A percentile compares a stretch with the other conserved stretches of the same genome.
Conservation (phyloP, 1,284 basidiomycete genomes). For the Ceraceosorus guamensis region DNA sequence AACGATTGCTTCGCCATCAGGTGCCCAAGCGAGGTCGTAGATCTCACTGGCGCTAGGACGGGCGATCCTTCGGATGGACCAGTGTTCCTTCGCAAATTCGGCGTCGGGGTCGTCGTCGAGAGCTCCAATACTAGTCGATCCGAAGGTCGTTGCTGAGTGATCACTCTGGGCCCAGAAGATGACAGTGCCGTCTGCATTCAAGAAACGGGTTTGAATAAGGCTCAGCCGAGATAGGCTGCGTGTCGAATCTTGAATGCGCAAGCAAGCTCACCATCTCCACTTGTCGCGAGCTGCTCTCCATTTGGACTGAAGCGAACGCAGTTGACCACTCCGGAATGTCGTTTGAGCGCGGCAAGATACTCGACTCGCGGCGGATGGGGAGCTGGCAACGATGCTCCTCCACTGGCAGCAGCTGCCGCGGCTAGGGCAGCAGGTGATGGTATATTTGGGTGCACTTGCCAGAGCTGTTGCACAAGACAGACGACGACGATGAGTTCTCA, state of each 20-base stretch:
- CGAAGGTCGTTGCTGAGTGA: slow-evolving; percentile 54
- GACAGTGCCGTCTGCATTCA: slow-evolving; percentile 78
- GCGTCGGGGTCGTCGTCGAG: slow-evolving; percentile 67
- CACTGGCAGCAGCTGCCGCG: slow-evolving; percentile 57
- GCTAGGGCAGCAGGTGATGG: slow-evolving; percentile 49
- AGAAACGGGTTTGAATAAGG: neutral
- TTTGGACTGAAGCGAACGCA: slow-evolving; percentile 86
- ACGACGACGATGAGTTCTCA: too few species aligned
- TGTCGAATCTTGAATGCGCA: neutral
- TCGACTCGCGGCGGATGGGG: slow-evolving; percentile 69
- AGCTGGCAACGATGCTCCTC: slow-evolving; percentile 54
- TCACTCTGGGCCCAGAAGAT: slow-evolving; percentile 86
- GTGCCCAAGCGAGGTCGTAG: slow-evolving; percentile 95
- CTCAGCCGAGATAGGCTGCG: neutral
- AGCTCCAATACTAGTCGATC: slow-evolving; percentile 63
- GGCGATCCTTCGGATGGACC: slow-evolving; percentile 84
- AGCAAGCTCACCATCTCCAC: slow-evolving; percentile 60
- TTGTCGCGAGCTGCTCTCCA: slow-evolving; percentile 41
- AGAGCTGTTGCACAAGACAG: slow-evolving; percentile 16
- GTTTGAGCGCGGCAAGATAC: slow-evolving; percentile 84
- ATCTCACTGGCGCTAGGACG: slow-evolving; percentile 63
- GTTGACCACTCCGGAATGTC: slow-evolving; percentile 91
- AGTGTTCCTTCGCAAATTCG: slow-evolving; percentile 85
- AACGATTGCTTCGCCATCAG: slow-evolving; percentile 83
- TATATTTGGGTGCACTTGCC: slow-evolving; percentile 47